These are phyloP conservation scores for Trichosporon sp. DNA, from an alignment of 1,284 basidiomycete species.

Conservation along the genomic window DNA sequence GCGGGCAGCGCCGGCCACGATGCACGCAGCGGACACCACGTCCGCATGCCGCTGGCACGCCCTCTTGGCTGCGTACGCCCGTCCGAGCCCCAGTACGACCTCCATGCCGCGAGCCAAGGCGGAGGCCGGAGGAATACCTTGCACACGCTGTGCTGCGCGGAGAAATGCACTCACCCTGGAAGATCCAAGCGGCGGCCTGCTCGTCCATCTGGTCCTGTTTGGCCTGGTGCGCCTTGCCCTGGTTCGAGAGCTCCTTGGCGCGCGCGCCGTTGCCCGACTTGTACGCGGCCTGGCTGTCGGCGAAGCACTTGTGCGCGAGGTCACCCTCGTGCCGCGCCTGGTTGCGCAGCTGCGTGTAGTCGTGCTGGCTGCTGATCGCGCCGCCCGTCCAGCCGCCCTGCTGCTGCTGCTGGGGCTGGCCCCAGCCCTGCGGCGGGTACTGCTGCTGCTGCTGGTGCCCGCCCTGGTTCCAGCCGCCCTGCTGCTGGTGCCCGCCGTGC, in stretches of 20 bases:
- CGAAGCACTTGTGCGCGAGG: conserved; percentile 49
- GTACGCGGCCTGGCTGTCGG: conserved; percentile 43
- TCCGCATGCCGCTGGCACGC: background rate
- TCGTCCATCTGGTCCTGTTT: conserved; percentile 77
- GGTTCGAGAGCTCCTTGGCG: conserved; percentile 76
- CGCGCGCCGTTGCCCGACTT: conserved; percentile 64
- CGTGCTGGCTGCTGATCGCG: conserved; percentile 22
- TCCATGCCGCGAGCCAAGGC: background rate
- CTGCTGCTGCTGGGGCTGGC: conserved; percentile 27
- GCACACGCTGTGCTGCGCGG: background rate
- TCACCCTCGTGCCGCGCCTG: conserved; percentile 67
- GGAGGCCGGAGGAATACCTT: background rate
- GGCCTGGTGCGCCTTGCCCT: conserved; percentile 76
- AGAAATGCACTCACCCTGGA: conserved; percentile 56
- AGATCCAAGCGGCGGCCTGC: conserved; percentile 88
- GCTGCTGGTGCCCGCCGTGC: conserved; percentile 23
- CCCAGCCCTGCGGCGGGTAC: conserved; percentile 1
- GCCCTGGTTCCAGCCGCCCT: conserved; percentile 15
- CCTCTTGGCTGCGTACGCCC: background rate
- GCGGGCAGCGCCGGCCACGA: background rate
- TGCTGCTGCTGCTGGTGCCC: conserved; percentile 10
- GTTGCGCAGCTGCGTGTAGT: conserved; percentile 65
- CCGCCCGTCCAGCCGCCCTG: conserved; percentile 7
- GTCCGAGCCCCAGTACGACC: background rate
- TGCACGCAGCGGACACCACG: background rate